These are phyloP conservation scores for Debaryomyces sp. DNA, from an alignment of 1,139 yeast species.

Conservation along the genomic window DNA sequence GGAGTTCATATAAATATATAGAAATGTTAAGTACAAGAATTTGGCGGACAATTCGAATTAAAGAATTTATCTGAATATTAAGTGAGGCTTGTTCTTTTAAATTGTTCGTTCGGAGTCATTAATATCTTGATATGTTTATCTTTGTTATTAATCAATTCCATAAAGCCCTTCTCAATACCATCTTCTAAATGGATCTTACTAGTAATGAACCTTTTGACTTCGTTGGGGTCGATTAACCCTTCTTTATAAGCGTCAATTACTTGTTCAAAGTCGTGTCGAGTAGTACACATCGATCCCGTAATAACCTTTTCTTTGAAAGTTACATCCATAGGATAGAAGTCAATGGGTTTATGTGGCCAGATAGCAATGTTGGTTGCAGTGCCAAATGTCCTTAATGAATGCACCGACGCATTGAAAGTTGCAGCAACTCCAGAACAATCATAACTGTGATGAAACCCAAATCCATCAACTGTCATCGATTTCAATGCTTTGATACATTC, in stretches of 20 bases:
- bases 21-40: background rate
- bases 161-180: slow-evolving; percentile 47
- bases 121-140: slow-evolving; percentile 49
- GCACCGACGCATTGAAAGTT: slow-evolving; percentile 55
- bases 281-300: slow-evolving; percentile 54
- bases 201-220: slow-evolving; percentile 43
- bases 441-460: slow-evolving; percentile 59
- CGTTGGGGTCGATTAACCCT: slow-evolving; percentile 41
- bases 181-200: slow-evolving; percentile 42
- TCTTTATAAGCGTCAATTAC: slow-evolving; percentile 47
- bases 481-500: slow-evolving; percentile 34
- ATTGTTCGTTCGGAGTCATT: slow-evolving; percentile 34
- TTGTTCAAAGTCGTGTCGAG: slow-evolving; percentile 47
- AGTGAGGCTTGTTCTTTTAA: background rate
- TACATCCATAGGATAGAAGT: slow-evolving; percentile 47
- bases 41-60: background rate
- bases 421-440: slow-evolving; percentile 66
- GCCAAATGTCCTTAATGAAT: slow-evolving; percentile 59
- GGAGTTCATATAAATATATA: background rate
- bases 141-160: slow-evolving; percentile 44
- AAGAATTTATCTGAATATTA: background rate
- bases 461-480: slow-evolving; percentile 45
- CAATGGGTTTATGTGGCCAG: slow-evolving; percentile 43
- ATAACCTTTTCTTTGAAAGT: slow-evolving; percentile 45
- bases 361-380: slow-evolving; percentile 65